Percentiles rank a stretch among this genome's conserved stretches.
phyloP scores from a whole-genome alignment of 2,329 filamentous ascomycete genomes.

The Thyridium curvatum region DNA sequence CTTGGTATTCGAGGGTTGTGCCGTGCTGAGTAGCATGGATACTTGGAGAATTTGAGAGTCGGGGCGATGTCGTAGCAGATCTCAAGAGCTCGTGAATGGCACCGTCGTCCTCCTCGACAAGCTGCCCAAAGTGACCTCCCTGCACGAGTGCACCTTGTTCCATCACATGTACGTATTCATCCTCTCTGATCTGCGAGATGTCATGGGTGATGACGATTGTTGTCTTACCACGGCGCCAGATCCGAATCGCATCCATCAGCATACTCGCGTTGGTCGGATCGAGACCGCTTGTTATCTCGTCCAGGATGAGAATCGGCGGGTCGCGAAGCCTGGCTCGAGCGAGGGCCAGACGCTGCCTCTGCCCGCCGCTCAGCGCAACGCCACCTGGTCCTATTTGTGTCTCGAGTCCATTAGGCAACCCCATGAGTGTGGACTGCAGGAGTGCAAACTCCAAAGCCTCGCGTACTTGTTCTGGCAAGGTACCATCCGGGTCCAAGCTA shows the following conservation, averaged over 20 bases:
- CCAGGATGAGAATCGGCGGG: slow-evolving; percentile 74
- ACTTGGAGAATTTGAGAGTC: too few species aligned
- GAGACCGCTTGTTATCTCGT: slow-evolving; percentile 82
- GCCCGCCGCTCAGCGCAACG: slow-evolving; percentile 71
- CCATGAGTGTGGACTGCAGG: slow-evolving; percentile 59
- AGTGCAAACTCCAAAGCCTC: slow-evolving; percentile 60
- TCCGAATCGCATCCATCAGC: slow-evolving; percentile 68
- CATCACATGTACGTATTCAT: slow-evolving; percentile 77
- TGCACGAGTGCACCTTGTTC: slow-evolving; percentile 63
- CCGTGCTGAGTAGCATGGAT: too few species aligned
- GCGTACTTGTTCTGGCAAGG: slow-evolving; percentile 25
- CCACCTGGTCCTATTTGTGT: slow-evolving; percentile 68
- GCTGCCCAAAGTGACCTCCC: slow-evolving; percentile 54
- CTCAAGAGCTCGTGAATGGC: slow-evolving; percentile 37
- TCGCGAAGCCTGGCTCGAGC: slow-evolving; percentile 73
- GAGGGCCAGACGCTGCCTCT: slow-evolving; percentile 75
- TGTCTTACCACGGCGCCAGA: slow-evolving; percentile 74
- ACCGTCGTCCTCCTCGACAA: slow-evolving; percentile 39
- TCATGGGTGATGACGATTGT: slow-evolving; percentile 95
- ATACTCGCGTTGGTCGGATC: slow-evolving; percentile 64
- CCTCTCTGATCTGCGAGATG: slow-evolving; percentile 62
- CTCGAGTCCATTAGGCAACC: slow-evolving; percentile 63
- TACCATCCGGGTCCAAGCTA: slow-evolving; percentile 33
- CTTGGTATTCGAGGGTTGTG: too few species aligned
- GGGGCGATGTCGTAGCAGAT: too few species aligned